A percentile compares a stretch with the other conserved stretches of the same genome.
Conservation (phyloP, 441 rosid species). For the Syzygium syzygioides region DNA sequence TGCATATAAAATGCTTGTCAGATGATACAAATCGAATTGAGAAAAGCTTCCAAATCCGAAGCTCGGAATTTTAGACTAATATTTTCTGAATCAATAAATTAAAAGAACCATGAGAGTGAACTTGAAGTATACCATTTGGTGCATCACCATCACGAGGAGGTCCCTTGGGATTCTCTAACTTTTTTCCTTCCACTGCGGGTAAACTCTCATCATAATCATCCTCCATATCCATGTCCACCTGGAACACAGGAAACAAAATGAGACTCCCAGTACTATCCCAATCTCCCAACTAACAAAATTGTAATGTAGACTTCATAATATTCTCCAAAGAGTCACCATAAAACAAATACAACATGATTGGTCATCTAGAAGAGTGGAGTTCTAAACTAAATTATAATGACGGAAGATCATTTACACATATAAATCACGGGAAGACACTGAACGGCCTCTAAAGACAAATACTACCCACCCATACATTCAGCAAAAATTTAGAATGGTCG, state of each 20-base stretch:
- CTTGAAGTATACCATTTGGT: constrained; percentile 37
- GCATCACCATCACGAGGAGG: constrained; percentile 23
- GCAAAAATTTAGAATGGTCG: neutral
- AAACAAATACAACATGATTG: neutral
- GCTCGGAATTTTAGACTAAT: neutral
- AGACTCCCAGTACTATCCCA: neutral
- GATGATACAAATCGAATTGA: neutral
- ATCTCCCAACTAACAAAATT: neutral
- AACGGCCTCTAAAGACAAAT: neutral
- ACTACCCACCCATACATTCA: neutral
- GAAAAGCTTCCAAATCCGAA: neutral
- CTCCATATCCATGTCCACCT: constrained; percentile 97
- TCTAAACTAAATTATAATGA: neutral
- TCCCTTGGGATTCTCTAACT: constrained; percentile 22
- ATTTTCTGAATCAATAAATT: neutral
- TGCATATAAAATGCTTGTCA: neutral
- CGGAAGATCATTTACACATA: neutral
- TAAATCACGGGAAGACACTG: neutral
- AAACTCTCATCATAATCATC: constrained; percentile 47
- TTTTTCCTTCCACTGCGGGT: constrained; percentile 34
- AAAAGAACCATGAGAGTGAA: neutral
- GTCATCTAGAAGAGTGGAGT: neutral
- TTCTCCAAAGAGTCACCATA: neutral
- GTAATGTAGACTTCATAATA: neutral
- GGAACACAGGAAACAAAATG: constrained; percentile 11